Base-by-base conservation (phyloP, 192 early-diverging fungal species). In the Mortierella antarctica region DNA sequence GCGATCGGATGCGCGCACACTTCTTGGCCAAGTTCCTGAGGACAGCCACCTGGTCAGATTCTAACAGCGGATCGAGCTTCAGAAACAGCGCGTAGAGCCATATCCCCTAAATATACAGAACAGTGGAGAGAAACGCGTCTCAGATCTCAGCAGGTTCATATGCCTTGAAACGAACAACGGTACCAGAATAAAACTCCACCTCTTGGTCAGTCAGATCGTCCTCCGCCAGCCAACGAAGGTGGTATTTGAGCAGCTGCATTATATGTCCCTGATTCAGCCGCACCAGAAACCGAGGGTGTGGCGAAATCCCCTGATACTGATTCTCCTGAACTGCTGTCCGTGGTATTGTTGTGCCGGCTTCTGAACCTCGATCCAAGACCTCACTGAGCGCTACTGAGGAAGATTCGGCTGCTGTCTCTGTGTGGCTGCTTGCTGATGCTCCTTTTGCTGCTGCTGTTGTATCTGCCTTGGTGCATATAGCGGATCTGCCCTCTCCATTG, bases 11-110 rank as follows among this genome's bases (percentile, higher is more conserved):
- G 23, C 65, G 57, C 6, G 81, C 63, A 39, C 74, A 83, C 57
- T 82, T 85, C 45, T 83, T 83, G 23, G 82, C 83, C 14, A 87
- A 15, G 8, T 69, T 77, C 57, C 86, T 71, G 13, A 87, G 70
- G 23, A 82, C 65, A 0, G 86, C 71, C 2, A 78, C 59, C 47
- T 85, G 68, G 42, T 85, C 79, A 2, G 86, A 83, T 31, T 73
- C 73, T 49, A 87, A 69, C 7, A 87, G 78, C 23, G 71, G 65
- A 53, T 87, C 86, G 50, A 87, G 62, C 17, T 83, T 80, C 52
- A 85, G 53, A 6, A 87, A 56, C 12, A 87, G 40, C 0, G 82
- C 78, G 49, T 77, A 87, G 15, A 87, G 55, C 82, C 86, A 85
- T 20, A 47, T 52, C 13, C 70, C 79, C 84, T 87, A 62, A 21